Conservation (phyloP, 2,329 filamentous ascomycete genomes). For the Domatiomyces catenatus region DNA sequence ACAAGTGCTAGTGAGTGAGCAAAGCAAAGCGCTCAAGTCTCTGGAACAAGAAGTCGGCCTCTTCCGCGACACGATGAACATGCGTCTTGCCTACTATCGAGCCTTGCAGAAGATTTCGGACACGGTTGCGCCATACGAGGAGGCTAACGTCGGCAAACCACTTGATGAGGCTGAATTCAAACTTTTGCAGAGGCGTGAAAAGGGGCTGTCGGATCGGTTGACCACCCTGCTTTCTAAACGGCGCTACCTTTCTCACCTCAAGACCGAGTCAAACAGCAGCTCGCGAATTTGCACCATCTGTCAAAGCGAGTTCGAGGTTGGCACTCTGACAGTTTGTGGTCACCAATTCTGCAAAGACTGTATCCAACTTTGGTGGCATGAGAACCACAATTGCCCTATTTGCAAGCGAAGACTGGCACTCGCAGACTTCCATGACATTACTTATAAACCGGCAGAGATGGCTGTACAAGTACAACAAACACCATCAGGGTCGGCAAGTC, state of each 20-base stretch:
- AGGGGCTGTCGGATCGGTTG: slow-evolving; percentile 42
- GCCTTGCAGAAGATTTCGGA: slow-evolving; percentile 88
- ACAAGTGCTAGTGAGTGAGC: slow-evolving; percentile 36
- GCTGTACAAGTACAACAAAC: slow-evolving; percentile 43
- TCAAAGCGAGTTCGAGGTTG: slow-evolving; percentile 57
- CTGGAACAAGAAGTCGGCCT: slow-evolving; percentile 54
- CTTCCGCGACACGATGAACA: slow-evolving; percentile 68
- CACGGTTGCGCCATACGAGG: slow-evolving; percentile 56
- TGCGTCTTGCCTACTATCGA: slow-evolving; percentile 73
- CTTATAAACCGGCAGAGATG: slow-evolving; percentile 60
- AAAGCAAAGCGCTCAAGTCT: slow-evolving; percentile 35
- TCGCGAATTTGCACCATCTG: slow-evolving; percentile 76
- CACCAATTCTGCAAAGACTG: slow-evolving; percentile 89
- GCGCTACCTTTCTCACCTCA: slow-evolving; percentile 53
- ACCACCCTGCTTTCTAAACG: slow-evolving; percentile 54
- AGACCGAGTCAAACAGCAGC: slow-evolving; percentile 46
- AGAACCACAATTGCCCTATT: slow-evolving; percentile 62
- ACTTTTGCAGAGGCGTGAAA: slow-evolving; percentile 32
- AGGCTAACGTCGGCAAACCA: slow-evolving; percentile 44
- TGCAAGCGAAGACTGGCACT: slow-evolving; percentile 57
- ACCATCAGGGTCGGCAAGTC: slow-evolving; percentile 2
- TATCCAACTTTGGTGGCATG: slow-evolving; percentile 60
- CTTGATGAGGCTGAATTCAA: slow-evolving; percentile 37
- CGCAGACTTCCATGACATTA: slow-evolving; percentile 69
- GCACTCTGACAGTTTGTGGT: slow-evolving; percentile 71